Base-by-base conservation (phyloP, 164 flowering plant species). In the Echeveria elegans region DNA sequence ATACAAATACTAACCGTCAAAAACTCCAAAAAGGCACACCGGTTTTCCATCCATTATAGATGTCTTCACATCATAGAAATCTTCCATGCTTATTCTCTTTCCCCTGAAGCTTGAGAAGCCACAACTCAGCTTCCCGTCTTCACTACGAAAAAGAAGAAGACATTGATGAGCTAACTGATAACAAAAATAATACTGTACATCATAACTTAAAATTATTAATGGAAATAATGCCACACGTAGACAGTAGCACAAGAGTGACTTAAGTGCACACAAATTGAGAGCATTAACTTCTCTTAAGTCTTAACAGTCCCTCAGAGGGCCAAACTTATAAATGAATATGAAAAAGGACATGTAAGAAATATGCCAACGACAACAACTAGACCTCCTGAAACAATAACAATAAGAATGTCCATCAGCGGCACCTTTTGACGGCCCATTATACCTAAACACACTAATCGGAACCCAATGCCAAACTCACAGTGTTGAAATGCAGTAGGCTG, bases 81-180 rank as follows among this genome's bases (percentile, higher is more conserved):
- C 99, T 73, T 94, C 97, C 99, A 94, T 94, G 80, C 82, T 88
- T 29, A 84, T 85, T 73, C 99, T 87, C 77, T 88, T 92, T 70
- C 99, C 99, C 68, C 92, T 85, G 72, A 94, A 94, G 79, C 97
- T 94, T 63, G 99, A 83, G 76, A 80, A 94, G 15, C 99, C 99
- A 71, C 89, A 94, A 73, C 96, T 86, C 67, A 91, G 68, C 66
- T 69, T 85, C 67, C 94, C 93, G 76, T 92, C 96, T 74, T 94
- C 96, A 77, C 99, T 92, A 93, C 72, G 72, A 77, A 71, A 68
- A 70, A 31, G 66, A 56, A 71, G 60, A 74, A 74, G 47, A 50
- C 48, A 64, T 31, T 64, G 43, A 30, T 74, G 63, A 70, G 69
- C 41, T 38, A 38, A 38, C 12, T 23, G 28, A 8, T 0, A 1